These are phyloP conservation scores for Stereum hirsutum DNA, from an alignment of 1,284 basidiomycete species.

Conservation along the genomic window DNA sequence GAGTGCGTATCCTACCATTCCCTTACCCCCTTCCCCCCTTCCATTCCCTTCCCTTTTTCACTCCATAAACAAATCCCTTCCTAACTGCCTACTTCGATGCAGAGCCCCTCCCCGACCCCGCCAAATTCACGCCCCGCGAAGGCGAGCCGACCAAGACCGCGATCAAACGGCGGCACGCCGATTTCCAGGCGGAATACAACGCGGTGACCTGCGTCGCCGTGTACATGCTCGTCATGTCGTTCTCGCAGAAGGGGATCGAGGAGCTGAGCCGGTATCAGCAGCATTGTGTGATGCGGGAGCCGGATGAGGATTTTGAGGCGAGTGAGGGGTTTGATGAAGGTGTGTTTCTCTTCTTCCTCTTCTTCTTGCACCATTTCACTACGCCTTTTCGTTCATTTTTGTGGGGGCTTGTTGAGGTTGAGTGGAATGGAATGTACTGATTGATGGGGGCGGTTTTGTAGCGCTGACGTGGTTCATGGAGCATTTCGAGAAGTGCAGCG, in stretches of 20 bases:
- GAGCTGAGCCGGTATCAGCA: slow-evolving; percentile 62
- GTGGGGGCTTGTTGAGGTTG: neutral
- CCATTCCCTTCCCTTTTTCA: neutral
- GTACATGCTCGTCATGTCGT: slow-evolving; percentile 90
- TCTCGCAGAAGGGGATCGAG: slow-evolving; percentile 88
- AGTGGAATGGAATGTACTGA: too few species aligned
- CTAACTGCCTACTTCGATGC: slow-evolving; percentile 4
- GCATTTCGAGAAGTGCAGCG: slow-evolving; percentile 70
- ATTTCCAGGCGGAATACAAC: slow-evolving; percentile 69
- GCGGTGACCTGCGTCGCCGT: slow-evolving; percentile 82
- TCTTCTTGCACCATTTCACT: neutral
- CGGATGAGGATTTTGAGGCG: slow-evolving; percentile 59
- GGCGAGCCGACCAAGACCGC: slow-evolving; percentile 68
- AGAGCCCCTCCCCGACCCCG: slow-evolving; percentile 71
- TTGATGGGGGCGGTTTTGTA: slow-evolving; percentile 18
- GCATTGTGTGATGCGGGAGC: slow-evolving; percentile 68
- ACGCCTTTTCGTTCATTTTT: neutral
- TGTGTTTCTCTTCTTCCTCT: slow-evolving; percentile 22
- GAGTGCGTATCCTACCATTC: slow-evolving; percentile 37
- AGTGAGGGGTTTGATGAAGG: slow-evolving; percentile 75
- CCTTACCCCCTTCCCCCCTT: neutral
- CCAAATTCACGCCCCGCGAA: slow-evolving; percentile 58
- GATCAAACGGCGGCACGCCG: slow-evolving; percentile 52
- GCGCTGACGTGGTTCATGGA: slow-evolving; percentile 71
- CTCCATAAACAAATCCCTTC: slow-evolving; percentile 2